Evolutionary conservation across 2,329 filamentous ascomycete genomes (phyloP).

Genomic region (Aspergillus eucalypticola): DNA sequence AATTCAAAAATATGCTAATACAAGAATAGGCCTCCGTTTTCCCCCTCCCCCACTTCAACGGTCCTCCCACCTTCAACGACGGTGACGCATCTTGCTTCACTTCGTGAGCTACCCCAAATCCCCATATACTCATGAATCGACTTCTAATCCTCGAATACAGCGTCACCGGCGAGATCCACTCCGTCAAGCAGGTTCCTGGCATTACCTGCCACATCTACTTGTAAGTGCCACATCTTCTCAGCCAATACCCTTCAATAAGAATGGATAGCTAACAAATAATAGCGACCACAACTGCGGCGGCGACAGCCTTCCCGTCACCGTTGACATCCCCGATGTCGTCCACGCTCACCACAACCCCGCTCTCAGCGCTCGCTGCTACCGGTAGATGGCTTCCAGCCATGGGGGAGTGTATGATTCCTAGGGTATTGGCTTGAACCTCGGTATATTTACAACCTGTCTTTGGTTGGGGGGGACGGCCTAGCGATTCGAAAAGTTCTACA

Average conservation of each 20-base stretch:
- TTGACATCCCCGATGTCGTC: background rate
- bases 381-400: background rate
- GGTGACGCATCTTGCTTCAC: background rate
- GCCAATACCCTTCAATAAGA: no score
- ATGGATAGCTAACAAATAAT: background rate
- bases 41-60: background rate
- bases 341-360: background rate
- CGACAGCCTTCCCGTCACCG: background rate
- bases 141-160: background rate
- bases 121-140: no score
- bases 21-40: background rate
- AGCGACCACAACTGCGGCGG: background rate
- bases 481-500: background rate
- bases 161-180: background rate
- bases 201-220: background rate
- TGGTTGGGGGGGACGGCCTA: no score
- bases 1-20: background rate
- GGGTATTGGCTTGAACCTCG: background rate
- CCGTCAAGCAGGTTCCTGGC: background rate
- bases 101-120: background rate
- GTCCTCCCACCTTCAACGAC: background rate
- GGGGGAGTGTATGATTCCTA: background rate
- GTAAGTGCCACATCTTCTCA: background rate
- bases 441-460: no score
- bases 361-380: background rate